Percentiles rank a stretch among this genome's conserved stretches.
These are phyloP conservation scores for Ustilago curta DNA, from an alignment of 1,284 basidiomycete genomes.

Conservation along the genomic window DNA sequence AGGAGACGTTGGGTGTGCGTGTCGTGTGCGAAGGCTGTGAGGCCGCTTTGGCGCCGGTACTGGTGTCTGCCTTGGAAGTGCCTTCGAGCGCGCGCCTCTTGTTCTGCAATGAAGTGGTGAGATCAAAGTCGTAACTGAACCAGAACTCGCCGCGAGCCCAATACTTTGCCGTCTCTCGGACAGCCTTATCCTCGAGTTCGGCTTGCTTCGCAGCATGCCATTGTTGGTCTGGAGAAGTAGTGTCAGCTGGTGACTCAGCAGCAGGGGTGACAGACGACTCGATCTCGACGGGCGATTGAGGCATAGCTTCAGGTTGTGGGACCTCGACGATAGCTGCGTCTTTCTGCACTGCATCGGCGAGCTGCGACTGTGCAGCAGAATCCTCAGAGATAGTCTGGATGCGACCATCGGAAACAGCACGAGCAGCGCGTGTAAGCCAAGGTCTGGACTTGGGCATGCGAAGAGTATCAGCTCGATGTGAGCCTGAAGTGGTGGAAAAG, in stretches of 20 bases:
- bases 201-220: constrained; percentile 60
- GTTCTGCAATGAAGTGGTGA: constrained; percentile 72
- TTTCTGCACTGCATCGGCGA: constrained; percentile 13
- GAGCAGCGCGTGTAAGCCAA: constrained; percentile 43
- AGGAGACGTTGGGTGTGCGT: neutral
- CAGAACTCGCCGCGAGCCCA: constrained; percentile 63
- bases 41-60: neutral
- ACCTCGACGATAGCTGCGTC: constrained; percentile 17
- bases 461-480: constrained; percentile 23
- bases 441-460: constrained; percentile 39
- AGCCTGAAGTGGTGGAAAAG: constrained; percentile 22
- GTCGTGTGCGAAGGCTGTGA: neutral
- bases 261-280: neutral
- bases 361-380: constrained; percentile 11
- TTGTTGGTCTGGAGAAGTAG: constrained; percentile 37
- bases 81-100: constrained; percentile 69
- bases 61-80: constrained; percentile 1
- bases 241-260: neutral
- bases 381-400: constrained; percentile 35
- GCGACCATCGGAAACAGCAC: constrained; percentile 41
- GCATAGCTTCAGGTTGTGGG: neutral
- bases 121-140: constrained; percentile 72
- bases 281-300: constrained; percentile 8
- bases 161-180: constrained; percentile 58
- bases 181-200: constrained; percentile 63